A percentile compares a stretch with the other conserved stretches of the same genome.
phyloP scores from a whole-genome alignment of 257 asterid species.

The Primulina eburnea region DNA sequence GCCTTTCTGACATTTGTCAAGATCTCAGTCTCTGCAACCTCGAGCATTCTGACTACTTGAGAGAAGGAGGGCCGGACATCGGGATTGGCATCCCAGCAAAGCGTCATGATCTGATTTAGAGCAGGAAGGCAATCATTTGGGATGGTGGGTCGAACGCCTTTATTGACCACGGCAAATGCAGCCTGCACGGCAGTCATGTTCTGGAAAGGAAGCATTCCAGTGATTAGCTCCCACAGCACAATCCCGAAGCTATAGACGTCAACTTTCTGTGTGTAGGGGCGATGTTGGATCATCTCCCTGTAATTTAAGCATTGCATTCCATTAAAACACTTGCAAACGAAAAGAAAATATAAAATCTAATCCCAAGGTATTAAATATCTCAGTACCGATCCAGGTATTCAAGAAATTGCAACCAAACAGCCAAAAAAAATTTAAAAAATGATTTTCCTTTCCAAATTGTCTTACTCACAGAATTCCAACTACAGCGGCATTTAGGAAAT shows the following conservation, averaged over 20 bases:
- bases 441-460: background rate
- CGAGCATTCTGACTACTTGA: slow-evolving; percentile 59
- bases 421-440: too few species aligned
- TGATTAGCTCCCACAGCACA: slow-evolving; percentile 60
- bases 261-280: slow-evolving; percentile 53
- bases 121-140: slow-evolving; percentile 61
- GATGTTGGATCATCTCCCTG: slow-evolving; percentile 70
- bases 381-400: too few species aligned
- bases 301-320: slow-evolving; percentile 12
- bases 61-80: slow-evolving; percentile 59
- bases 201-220: slow-evolving; percentile 63
- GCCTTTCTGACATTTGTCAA: slow-evolving; percentile 65
- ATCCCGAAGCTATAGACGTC: slow-evolving; percentile 72
- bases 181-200: slow-evolving; percentile 69
- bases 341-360: too few species aligned
- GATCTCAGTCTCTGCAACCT: slow-evolving; percentile 62
- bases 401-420: background rate
- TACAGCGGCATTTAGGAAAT: background rate
- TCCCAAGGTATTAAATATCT: too few species aligned
- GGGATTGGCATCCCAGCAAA: slow-evolving; percentile 64
- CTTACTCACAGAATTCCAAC: background rate
- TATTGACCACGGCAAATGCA: slow-evolving; percentile 68
- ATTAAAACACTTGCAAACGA: too few species aligned
- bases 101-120: slow-evolving; percentile 55
- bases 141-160: slow-evolving; percentile 58